These are phyloP conservation scores for Salix suchowensis DNA, from an alignment of 345 rosid species.

Conservation along the genomic window DNA sequence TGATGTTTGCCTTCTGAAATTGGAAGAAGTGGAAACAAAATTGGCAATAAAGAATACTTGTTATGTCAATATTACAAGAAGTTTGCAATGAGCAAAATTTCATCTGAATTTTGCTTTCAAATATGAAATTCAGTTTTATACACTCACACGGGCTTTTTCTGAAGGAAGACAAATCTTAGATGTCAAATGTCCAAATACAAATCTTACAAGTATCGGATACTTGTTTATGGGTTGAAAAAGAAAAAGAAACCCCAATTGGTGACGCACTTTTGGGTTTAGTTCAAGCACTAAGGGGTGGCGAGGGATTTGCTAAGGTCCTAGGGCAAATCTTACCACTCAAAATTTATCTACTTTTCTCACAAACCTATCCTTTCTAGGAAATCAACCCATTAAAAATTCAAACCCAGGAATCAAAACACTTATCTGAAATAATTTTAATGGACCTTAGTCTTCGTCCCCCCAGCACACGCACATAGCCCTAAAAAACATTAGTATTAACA, in stretches of 20 bases:
- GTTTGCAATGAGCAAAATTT: background rate
- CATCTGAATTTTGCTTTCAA: background rate
- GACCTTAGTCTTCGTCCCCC: background rate
- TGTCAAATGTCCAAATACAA: background rate
- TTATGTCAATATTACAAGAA: background rate
- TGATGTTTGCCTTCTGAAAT: background rate
- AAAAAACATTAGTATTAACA: background rate
- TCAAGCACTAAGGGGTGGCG: background rate
- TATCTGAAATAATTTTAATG: background rate
- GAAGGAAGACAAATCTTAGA: background rate
- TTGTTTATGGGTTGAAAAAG: background rate
- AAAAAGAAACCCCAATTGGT: background rate
- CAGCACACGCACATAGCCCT: background rate
- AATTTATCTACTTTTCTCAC: too few relatives aligned
- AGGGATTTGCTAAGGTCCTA: background rate
- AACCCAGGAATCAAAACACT: background rate
- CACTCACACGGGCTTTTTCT: background rate
- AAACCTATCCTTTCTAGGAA: background rate
- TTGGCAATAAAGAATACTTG: background rate
- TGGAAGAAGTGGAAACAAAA: background rate
- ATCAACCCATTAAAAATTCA: background rate
- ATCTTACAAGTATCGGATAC: too few relatives aligned
- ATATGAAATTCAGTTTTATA: too few relatives aligned
- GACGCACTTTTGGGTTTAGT: background rate
- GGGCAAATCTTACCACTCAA: background rate